These are phyloP conservation scores for Chiua virens DNA, from an alignment of 768 basidiomycete species.

Conservation along the genomic window DNA sequence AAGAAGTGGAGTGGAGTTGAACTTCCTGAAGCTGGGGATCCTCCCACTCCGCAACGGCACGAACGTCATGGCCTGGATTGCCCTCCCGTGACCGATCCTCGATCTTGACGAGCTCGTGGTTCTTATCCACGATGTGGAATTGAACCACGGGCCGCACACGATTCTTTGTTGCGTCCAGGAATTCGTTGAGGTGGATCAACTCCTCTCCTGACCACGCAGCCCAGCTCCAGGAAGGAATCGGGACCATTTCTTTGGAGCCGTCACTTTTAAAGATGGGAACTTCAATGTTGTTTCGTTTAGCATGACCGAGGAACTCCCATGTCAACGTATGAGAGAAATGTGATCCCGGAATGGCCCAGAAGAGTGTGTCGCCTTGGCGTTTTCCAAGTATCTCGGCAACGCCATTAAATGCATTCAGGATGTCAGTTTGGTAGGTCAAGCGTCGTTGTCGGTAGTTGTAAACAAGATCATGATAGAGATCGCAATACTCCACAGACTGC, in stretches of 20 bases:
- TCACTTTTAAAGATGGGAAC: conserved; percentile 6
- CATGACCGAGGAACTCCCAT: conserved; percentile 3
- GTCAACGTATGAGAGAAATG: conserved; percentile 10
- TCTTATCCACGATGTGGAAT: conserved; percentile 9
- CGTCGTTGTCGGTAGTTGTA: conserved; percentile 6
- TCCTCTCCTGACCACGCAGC: conserved; percentile 5
- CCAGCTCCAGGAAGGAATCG: conserved; percentile 23
- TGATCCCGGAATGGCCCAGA: conserved; percentile 17
- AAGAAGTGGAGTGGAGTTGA: too few species aligned
- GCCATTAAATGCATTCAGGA: conserved; percentile 15
- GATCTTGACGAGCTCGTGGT: background rate
- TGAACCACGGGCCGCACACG: background rate
- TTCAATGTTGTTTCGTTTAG: background rate
- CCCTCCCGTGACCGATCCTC: background rate
- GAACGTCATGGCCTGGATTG: background rate
- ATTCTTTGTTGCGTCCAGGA: too few species aligned
- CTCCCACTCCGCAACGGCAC: background rate
- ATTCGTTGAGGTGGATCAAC: too few species aligned
- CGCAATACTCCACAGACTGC: background rate
- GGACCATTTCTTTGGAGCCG: conserved; percentile 1
- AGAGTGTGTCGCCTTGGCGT: conserved; percentile 9
- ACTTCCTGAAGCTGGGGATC: background rate
- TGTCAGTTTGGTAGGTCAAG: conserved; percentile 15
- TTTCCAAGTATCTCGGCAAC: conserved; percentile 10
- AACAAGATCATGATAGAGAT: background rate